Conservation (phyloP, 139 green algal genomes). For the Trebouxia sp. region DNA sequence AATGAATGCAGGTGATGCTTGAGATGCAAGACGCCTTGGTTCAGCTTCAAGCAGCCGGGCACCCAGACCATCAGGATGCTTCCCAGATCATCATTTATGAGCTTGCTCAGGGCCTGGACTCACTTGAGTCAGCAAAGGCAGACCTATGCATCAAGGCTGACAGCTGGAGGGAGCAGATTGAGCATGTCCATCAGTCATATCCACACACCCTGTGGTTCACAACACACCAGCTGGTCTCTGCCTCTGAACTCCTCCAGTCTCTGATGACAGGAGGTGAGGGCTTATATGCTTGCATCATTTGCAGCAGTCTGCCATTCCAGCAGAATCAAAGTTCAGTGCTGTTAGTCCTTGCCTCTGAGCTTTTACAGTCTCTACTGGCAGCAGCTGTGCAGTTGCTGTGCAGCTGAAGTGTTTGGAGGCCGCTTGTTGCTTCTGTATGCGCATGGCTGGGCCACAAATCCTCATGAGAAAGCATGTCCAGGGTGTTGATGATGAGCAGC, state of each 20-base stretch:
- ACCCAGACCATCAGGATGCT: not conserved
- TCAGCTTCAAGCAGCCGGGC: not conserved
- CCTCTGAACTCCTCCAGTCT: not conserved
- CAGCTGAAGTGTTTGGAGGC: not conserved
- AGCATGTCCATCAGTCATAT: not conserved
- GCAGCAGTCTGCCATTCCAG: not conserved
- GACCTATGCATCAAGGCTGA: not conserved
- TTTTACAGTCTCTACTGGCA: not conserved
- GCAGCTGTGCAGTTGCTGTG: not conserved
- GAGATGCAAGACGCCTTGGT: not conserved
- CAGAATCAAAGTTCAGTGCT: not conserved
- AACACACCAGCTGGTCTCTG: not conserved
- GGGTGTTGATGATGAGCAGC: no score
- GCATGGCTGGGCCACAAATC: not conserved
- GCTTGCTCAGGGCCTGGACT: not conserved
- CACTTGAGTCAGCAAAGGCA: not conserved
- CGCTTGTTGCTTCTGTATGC: not conserved
- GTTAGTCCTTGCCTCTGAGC: not conserved
- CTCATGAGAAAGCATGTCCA: no score
- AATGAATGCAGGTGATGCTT: not conserved
- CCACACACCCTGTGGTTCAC: not conserved
- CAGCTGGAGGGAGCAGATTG: not conserved
- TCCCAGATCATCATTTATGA: not conserved
- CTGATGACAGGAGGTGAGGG: not conserved
- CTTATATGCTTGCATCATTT: not conserved